phyloP scores from a whole-genome alignment of 2,329 filamentous ascomycete genomes.

The Colletotrichum orchidophilum region DNA sequence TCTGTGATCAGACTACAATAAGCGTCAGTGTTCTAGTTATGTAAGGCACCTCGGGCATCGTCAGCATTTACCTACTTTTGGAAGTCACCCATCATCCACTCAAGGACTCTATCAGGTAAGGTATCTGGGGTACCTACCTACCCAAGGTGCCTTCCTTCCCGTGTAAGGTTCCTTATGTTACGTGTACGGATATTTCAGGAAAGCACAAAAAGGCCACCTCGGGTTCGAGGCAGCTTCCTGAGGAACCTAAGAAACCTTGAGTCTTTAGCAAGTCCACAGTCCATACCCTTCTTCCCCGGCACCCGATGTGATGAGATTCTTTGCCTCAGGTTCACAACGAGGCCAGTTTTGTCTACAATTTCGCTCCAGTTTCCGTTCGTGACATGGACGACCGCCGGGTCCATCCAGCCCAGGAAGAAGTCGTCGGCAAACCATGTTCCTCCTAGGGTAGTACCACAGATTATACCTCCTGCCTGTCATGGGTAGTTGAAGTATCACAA shows the following conservation, averaged over 20 bases:
- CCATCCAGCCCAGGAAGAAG: not conserved
- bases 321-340: not conserved
- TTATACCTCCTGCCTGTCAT: not conserved
- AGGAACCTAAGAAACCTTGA: not conserved
- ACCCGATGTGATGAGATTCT: not conserved
- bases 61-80: no score
- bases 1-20: not conserved
- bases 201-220: not conserved
- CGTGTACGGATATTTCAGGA: not conserved
- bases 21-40: not conserved
- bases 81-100: no score
- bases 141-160: no score
- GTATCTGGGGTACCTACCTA: no score
- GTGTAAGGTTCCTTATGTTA: no score
- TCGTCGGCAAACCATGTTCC: not conserved
- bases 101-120: no score
- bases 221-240: not conserved
- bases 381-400: not conserved
- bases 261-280: not conserved
- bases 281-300: not conserved
- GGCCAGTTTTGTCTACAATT: slow-evolving; percentile 2
- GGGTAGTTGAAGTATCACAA: not conserved
- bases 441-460: not conserved
- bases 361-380: slow-evolving; percentile 3
- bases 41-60: no score